A percentile compares a stretch with the other conserved stretches of the same genome.
phyloP scores from a whole-genome alignment of 2,329 filamentous ascomycete genomes.

The Claviceps cyperi region DNA sequence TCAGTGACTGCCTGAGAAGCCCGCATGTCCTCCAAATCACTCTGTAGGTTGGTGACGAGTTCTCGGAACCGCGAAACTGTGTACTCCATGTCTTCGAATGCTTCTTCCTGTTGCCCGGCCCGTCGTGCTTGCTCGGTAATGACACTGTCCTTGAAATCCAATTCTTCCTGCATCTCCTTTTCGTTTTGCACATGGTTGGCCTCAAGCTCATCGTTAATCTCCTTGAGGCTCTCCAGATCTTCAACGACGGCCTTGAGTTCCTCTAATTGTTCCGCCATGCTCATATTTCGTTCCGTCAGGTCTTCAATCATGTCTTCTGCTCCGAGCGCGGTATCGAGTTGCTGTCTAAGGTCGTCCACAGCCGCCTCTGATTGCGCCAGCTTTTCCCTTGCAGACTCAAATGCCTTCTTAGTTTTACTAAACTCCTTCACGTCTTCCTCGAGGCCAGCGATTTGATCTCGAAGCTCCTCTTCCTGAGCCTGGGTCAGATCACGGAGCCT shows the following conservation, averaged over 20 bases:
- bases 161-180: constrained; percentile 85
- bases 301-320: constrained; percentile 92
- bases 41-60: constrained; percentile 72
- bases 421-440: constrained; percentile 60
- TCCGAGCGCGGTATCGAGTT: constrained; percentile 75
- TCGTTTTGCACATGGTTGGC: constrained; percentile 85
- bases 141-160: constrained; percentile 74
- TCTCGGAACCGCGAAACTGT: constrained; percentile 80
- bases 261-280: constrained; percentile 67
- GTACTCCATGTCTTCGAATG: constrained; percentile 78
- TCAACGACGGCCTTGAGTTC: constrained; percentile 70
- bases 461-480: constrained; percentile 68
- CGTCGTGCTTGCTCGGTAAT: constrained; percentile 70
- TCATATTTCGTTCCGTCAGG: constrained; percentile 74
- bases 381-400: constrained; percentile 56
- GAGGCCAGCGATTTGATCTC: constrained; percentile 57
- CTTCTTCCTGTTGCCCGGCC: constrained; percentile 60
- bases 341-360: constrained; percentile 75
- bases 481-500: constrained; percentile 76
- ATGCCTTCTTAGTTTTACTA: constrained; percentile 51
- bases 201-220: constrained; percentile 89
- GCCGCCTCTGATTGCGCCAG: constrained; percentile 57
- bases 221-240: constrained; percentile 77
- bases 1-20: constrained; percentile 87
- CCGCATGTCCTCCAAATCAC: constrained; percentile 79